phyloP scores from a whole-genome alignment of 306 rosid genomes.

The Quercus parvula region DNA sequence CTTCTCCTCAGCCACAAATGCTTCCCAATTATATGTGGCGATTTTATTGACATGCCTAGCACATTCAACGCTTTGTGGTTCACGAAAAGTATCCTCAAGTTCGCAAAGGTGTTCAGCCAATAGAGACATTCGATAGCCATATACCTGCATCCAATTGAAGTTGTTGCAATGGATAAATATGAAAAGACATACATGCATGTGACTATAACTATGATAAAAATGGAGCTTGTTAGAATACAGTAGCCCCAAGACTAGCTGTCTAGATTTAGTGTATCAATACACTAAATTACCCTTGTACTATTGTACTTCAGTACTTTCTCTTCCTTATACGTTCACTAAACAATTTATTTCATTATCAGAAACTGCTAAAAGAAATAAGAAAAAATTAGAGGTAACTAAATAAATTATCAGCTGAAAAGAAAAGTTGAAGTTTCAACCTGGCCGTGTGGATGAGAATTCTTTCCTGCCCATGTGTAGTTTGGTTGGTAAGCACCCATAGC shows the following conservation, averaged over 20 bases:
- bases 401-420: not conserved
- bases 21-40: constrained; percentile 44
- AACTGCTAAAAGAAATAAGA: too few relatives aligned
- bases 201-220: too few relatives aligned
- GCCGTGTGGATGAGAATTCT: constrained; percentile 55
- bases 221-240: too few relatives aligned
- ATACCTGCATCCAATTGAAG: constrained; percentile 39
- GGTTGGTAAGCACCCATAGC: constrained; percentile 85
- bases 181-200: too few relatives aligned
- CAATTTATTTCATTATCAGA: too few relatives aligned
- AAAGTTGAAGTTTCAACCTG: constrained; percentile 39
- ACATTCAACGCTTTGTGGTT: constrained; percentile 52
- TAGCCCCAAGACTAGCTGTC: too few relatives aligned
- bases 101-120: constrained; percentile 64
- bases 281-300: too few relatives aligned
- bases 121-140: constrained; percentile 67
- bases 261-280: too few relatives aligned
- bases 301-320: too few relatives aligned
- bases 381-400: too few relatives aligned
- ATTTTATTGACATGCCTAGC: constrained; percentile 34
- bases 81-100: constrained; percentile 32
- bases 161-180: not conserved
- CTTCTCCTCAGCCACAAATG: constrained; percentile 39
- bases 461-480: constrained; percentile 47
- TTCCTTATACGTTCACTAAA: too few relatives aligned